phyloP scores from a whole-genome alignment of 169 alveolate species.

The Fabrea salina region DNA sequence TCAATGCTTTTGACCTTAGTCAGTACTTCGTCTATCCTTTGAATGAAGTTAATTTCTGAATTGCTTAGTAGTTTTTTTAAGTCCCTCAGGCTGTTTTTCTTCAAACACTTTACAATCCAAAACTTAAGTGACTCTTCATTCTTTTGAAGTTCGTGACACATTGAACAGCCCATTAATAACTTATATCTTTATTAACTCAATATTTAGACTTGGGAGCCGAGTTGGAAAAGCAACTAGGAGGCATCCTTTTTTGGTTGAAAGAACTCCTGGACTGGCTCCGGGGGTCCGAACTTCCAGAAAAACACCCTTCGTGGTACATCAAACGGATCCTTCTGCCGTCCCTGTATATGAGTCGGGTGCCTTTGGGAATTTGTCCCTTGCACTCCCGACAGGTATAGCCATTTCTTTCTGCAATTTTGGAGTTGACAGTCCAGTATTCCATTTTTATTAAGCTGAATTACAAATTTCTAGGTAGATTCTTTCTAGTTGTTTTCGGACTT shows the following conservation, averaged over 20 bases:
- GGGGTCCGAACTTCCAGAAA: constrained; percentile 27
- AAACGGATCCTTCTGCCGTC: constrained; percentile 30
- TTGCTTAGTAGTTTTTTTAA: no score
- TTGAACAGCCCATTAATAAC: no score
- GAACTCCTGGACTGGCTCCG: constrained; percentile 3
- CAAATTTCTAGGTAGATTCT: neutral
- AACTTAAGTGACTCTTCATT: no score
- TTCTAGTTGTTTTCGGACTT: neutral
- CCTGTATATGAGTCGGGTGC: neutral
- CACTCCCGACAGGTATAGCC: constrained; percentile 21
- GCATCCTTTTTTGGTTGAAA: constrained; percentile 19
- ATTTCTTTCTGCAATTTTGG: neutral
- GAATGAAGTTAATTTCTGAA: no score
- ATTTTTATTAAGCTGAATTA: neutral
- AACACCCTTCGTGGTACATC: constrained; percentile 9
- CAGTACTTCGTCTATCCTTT: no score
- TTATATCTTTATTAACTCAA: neutral
- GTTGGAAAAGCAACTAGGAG: neutral
- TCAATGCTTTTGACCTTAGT: no score
- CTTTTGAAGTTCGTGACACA: no score
- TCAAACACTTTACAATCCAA: no score
- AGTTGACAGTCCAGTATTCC: constrained; percentile 29
- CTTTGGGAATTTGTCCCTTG: neutral
- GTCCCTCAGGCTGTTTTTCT: no score
- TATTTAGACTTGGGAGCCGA: constrained; percentile 15